Base-by-base conservation (phyloP, 176 grass and related monocot genomes). In the Carex parvula region DNA sequence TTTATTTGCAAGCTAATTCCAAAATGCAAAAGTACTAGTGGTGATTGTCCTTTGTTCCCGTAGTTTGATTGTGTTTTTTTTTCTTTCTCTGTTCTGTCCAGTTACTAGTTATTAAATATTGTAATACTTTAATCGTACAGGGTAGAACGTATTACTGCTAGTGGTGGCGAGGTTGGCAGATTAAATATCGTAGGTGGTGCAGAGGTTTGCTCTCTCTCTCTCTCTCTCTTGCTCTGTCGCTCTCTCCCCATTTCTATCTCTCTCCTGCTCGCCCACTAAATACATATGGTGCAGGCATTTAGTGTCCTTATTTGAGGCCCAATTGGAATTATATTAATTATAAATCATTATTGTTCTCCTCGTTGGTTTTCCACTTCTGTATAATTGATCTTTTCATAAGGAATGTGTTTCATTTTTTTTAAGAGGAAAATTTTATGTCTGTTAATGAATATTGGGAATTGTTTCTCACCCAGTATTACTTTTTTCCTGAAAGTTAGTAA, bases 171-270 rank as follows among this genome's bases (percentile, higher is more conserved):
- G 83, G 96, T 99, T 84, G 96, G 96, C 54, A 83, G 85, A 85
- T 74, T 99, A 86, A 94, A 94, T 87, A 20, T 95, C 63, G 91
- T 93, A 54, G 93, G 96, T 79, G 96, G 96, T 87, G 93, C 90
- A 42, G 87, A 99, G 96, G 93, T 99, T 88, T 53, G 86, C 61
- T 44, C 22, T 63, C 81, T 80, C 67, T 67, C 85, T 82, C 83
- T 77, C 29, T 58, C 8, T 44, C 33, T 35, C 33, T 35, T 35
- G 33, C 3, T 63, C 57, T 79, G 14, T 62, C 58, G 54, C 42
- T 50, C 46, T 11, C 21, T 14, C 10, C n/a, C 24, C 33, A 3
- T 35, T 41, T 4, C 64, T 16, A 14, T 1, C 29, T 16, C 22
- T 3, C 22, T 26, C 61, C 61, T 29, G 1, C 30, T 1, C 29